phyloP scores from a whole-genome alignment of 2,329 filamentous ascomycete species.

The Diplodia intermedia region DNA sequence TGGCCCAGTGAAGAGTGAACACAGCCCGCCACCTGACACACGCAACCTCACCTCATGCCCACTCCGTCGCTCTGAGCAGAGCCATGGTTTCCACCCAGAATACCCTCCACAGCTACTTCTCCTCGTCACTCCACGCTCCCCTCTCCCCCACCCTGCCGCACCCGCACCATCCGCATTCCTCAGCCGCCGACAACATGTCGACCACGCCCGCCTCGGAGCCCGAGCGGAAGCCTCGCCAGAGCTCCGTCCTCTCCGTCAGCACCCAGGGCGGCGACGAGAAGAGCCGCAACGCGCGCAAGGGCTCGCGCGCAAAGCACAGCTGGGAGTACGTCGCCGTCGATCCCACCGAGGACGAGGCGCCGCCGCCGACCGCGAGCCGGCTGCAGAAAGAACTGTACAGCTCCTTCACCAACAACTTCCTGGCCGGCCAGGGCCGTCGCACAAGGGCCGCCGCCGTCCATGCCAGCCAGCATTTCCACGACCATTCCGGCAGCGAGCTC shows the following conservation, averaged over 20 bases:
- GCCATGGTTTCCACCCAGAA: constrained; percentile 29
- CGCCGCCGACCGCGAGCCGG: constrained; percentile 22
- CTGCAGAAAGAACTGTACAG: constrained; percentile 30
- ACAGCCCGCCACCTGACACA: constrained; percentile 32
- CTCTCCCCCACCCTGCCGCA: background rate
- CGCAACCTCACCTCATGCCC: constrained; percentile 29
- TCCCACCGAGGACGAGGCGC: constrained; percentile 30
- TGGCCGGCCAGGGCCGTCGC: constrained; percentile 23
- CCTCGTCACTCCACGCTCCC: background rate
- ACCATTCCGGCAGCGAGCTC: constrained; percentile 22
- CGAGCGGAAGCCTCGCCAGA: constrained; percentile 21
- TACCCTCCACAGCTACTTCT: constrained; percentile 29
- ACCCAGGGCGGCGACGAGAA: constrained; percentile 9
- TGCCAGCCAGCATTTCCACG: constrained; percentile 19
- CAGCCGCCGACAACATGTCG: constrained; percentile 19
- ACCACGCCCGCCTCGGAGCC: constrained; percentile 2
- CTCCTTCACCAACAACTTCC: constrained; percentile 31
- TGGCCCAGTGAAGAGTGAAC: constrained; percentile 21
- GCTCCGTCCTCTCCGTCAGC: constrained; percentile 25
- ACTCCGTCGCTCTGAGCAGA: background rate
- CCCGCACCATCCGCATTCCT: constrained; percentile 29
- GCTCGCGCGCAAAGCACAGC: constrained; percentile 30
- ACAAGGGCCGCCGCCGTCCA: constrained; percentile 16
- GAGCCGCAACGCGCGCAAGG: constrained; percentile 2
- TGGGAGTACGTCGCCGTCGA: constrained; percentile 30